phyloP scores from a whole-genome alignment of 805 yeast species.

The Sporopachydermia lactativora region DNA sequence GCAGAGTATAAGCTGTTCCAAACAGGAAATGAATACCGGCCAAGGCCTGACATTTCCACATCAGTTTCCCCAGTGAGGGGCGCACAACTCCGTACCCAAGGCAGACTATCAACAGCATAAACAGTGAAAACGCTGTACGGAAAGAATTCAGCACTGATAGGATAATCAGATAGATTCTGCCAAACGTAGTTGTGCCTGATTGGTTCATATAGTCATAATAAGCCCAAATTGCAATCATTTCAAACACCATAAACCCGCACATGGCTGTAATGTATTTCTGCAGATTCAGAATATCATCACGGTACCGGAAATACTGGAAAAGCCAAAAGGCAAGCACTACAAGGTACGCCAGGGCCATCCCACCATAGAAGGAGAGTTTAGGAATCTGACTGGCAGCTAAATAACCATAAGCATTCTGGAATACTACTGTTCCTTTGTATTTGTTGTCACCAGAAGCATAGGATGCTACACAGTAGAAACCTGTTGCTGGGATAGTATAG shows the following conservation, averaged over 20 bases:
- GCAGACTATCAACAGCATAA: constrained; percentile 69
- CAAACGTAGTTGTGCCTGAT: constrained; percentile 32
- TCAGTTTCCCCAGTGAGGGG: constrained; percentile 67
- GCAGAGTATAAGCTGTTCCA: constrained; percentile 35
- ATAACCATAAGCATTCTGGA: constrained; percentile 86
- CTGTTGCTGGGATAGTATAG: constrained; percentile 61
- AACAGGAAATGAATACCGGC: constrained; percentile 42
- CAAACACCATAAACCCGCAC: constrained; percentile 67
- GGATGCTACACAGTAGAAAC: constrained; percentile 85
- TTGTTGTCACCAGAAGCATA: constrained; percentile 25
- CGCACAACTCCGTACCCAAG: constrained; percentile 92
- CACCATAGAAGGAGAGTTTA: constrained; percentile 78
- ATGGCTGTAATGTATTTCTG: constrained; percentile 86
- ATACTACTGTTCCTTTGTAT: constrained; percentile 58
- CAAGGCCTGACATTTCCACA: constrained; percentile 56
- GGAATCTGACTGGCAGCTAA: constrained; percentile 86
- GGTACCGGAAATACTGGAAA: constrained; percentile 72
- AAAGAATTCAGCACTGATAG: constrained; percentile 68
- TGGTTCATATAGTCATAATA: constrained; percentile 74
- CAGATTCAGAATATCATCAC: constrained; percentile 76
- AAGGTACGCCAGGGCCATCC: constrained; percentile 70
- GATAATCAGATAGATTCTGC: constrained; percentile 63
- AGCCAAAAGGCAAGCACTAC: constrained; percentile 72
- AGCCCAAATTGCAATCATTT: constrained; percentile 82
- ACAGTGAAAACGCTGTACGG: constrained; percentile 78